These are phyloP conservation scores for Herpetomonas samuelpessoai DNA, from an alignment of 208 protist species.

Conservation along the genomic window DNA sequence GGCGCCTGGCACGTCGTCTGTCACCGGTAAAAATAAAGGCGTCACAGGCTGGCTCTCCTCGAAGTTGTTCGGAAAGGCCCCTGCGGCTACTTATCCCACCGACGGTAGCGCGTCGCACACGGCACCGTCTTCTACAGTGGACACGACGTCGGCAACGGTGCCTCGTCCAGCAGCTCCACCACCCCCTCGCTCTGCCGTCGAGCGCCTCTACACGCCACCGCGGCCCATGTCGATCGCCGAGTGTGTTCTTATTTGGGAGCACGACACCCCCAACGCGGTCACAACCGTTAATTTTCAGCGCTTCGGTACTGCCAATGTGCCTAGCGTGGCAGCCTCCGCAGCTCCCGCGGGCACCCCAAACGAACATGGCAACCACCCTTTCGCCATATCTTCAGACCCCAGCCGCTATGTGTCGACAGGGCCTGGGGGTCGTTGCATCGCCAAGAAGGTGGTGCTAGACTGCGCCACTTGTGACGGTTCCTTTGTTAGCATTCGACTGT, in stretches of 20 bases:
- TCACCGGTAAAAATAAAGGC: neutral
- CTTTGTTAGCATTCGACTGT: conserved; percentile 40
- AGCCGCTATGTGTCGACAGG: neutral
- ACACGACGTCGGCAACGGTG: neutral
- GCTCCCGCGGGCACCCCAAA: neutral
- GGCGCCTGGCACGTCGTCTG: neutral
- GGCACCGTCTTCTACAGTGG: neutral
- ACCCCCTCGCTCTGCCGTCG: conserved; percentile 2
- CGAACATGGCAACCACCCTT: too few relatives aligned
- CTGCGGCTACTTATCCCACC: too few relatives aligned
- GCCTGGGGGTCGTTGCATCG: neutral
- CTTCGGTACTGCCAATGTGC: neutral
- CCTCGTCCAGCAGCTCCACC: too few relatives aligned
- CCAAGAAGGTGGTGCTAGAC: conserved; percentile 30
- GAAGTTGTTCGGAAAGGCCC: neutral
- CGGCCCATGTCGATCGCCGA: neutral
- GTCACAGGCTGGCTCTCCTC: neutral
- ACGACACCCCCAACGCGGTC: neutral
- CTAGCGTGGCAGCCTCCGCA: neutral
- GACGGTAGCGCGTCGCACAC: too few relatives aligned
- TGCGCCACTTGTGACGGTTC: conserved; percentile 68
- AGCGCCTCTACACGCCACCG: neutral
- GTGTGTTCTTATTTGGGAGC: conserved; percentile 19
- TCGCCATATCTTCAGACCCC: too few relatives aligned
- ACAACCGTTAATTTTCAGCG: neutral